Evolutionary conservation across 345 rosid species (phyloP).

Genomic region (Sisymbrium irio): DNA sequence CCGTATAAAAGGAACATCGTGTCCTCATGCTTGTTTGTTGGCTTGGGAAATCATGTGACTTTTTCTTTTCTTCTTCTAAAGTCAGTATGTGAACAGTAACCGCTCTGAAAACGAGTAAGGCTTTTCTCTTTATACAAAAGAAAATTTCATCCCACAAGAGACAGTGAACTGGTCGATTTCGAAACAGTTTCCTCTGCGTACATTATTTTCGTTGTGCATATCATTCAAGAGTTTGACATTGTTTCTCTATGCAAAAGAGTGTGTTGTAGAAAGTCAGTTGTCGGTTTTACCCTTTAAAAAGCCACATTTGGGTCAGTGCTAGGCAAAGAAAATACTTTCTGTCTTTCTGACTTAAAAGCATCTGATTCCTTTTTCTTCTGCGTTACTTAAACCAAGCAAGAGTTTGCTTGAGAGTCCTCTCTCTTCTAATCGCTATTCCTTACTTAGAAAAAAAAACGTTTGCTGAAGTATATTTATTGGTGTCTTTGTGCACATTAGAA

Average conservation of each 20-base stretch:
- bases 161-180: neutral
- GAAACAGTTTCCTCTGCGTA: neutral
- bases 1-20: conserved; percentile 7
- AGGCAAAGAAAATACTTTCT: neutral
- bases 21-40: conserved; percentile 25
- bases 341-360: conserved; percentile 28
- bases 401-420: conserved; percentile 9
- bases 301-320: conserved; percentile 12
- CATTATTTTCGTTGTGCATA: neutral
- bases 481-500: neutral
- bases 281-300: conserved; percentile 1
- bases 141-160: conserved; percentile 7
- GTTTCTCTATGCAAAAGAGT: conserved; percentile 10
- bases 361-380: conserved; percentile 25
- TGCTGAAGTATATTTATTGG: neutral
- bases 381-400: neutral
- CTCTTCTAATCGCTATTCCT: neutral
- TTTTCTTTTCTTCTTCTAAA: neutral
- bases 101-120: neutral
- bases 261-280: conserved; percentile 23
- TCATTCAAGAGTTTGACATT: conserved; percentile 28
- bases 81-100: conserved; percentile 18
- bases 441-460: neutral
- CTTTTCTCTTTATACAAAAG: neutral
- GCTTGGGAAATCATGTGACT: neutral